Percentiles rank a stretch among this genome's conserved stretches.
Conservation (phyloP, 2,329 filamentous ascomycete genomes). For the Diaporthe citri region DNA sequence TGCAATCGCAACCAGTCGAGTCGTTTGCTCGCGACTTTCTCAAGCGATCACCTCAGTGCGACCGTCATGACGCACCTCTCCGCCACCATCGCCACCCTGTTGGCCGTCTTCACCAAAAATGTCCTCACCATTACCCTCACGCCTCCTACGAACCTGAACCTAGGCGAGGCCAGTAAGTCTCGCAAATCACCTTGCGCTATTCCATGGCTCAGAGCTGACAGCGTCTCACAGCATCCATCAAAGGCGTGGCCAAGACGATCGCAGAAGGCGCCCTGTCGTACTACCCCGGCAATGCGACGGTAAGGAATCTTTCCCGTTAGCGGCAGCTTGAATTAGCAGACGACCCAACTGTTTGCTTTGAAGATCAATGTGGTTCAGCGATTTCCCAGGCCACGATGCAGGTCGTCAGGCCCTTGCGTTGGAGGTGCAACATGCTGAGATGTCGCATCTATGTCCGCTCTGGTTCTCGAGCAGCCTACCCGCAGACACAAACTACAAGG, state of each 20-base stretch:
- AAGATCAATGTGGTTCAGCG: not conserved
- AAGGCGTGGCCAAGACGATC: constrained; percentile 70
- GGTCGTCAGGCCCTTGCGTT: no score
- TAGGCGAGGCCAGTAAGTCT: constrained; percentile 51
- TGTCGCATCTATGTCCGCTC: not conserved
- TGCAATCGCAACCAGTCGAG: not conserved
- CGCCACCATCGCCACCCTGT: constrained; percentile 40
- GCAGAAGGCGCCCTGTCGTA: constrained; percentile 73
- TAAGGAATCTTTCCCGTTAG: constrained; percentile 44
- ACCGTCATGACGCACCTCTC: constrained; percentile 37
- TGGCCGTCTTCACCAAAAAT: constrained; percentile 41
- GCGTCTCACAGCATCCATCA: constrained; percentile 67
- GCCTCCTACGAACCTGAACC: constrained; percentile 52
- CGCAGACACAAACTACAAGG: no score
- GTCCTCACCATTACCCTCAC: constrained; percentile 39
- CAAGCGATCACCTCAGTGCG: not conserved
- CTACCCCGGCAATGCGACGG: constrained; percentile 68
- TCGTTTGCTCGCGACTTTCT: not conserved
- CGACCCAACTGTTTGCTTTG: constrained; percentile 4
- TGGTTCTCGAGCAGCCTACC: not conserved
- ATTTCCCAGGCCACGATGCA: not conserved
- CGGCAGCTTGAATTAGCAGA: not conserved
- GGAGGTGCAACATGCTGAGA: not conserved
- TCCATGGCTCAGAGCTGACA: constrained; percentile 38
- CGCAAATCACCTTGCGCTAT: no score